phyloP scores from a whole-genome alignment of 805 yeast species.

The Cyberlindnera misumaiensis region DNA sequence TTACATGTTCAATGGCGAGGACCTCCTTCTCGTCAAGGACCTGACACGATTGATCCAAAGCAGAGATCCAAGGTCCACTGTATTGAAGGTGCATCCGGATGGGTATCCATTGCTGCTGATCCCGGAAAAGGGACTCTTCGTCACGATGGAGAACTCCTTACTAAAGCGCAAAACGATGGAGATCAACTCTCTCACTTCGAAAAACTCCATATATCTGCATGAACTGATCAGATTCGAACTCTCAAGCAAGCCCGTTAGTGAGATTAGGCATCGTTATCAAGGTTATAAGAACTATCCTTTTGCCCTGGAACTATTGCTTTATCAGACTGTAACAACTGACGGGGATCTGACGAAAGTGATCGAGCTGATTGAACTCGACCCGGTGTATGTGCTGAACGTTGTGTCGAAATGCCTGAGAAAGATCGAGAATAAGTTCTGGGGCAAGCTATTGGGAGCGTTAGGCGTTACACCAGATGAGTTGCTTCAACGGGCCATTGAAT shows the following conservation, averaged over 20 bases:
- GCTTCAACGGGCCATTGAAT: constrained; percentile 33
- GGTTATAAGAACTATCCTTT: constrained; percentile 34
- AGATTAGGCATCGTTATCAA: constrained; percentile 19
- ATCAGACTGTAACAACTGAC: constrained; percentile 25
- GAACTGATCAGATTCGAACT: constrained; percentile 40
- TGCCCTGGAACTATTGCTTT: constrained; percentile 40
- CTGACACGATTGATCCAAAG: constrained; percentile 7
- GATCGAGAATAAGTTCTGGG: constrained; percentile 44
- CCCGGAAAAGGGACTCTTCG: constrained; percentile 28
- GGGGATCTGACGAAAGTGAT: constrained; percentile 16
- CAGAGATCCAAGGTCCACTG: constrained; percentile 7
- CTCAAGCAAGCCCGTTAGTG: constrained; percentile 5
- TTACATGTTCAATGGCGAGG: constrained; percentile 34
- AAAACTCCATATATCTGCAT: constrained; percentile 37
- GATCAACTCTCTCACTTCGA: constrained; percentile 27
- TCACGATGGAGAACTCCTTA: constrained; percentile 35
- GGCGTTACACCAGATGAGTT: constrained; percentile 35
- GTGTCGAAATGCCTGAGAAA: constrained; percentile 44
- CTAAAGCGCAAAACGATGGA: constrained; percentile 25
- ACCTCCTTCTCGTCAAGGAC: constrained; percentile 22
- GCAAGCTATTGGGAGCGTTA: constrained; percentile 31
- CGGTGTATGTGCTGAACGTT: constrained; percentile 23
- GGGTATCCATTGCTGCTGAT: constrained; percentile 24
- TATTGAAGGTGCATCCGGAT: constrained; percentile 25
- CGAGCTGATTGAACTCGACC: constrained; percentile 18